Base-by-base conservation (phyloP, 345 rosid species). In the Eucalyptus caleyi region DNA sequence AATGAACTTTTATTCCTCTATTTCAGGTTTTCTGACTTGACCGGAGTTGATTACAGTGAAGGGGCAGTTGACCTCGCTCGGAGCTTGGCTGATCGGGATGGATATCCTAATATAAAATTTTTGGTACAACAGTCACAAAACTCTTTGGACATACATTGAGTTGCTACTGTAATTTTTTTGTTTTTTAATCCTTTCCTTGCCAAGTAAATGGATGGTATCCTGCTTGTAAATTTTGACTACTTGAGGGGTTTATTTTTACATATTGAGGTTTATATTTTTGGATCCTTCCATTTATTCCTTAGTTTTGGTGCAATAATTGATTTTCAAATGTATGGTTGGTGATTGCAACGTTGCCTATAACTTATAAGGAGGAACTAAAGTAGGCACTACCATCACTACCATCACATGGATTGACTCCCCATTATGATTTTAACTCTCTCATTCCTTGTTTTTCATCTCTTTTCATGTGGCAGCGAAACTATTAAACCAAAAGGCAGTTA, bases 31-130 rank as follows among this genome's bases (percentile, higher is more conserved):
- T 92, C 97, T 89, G 99, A 96, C 91, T 94, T 97, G 92, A 98
- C 98, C 21, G 99, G 99, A 89, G 92, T 92, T 87, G 99, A 98
- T 90, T 98, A 98, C 81, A 97, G 98, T 89, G 99, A 98, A 92
- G 96, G 96, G 45, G 99, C 99, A 9, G 92, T 97, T 89, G 93
- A 95, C 91, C 99, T 98, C 50, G 97, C 99, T 47, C 95, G 91
- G 89, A 95, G 94, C 90, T 95, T 98, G 90, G 96, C 99, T 91
- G 91, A 93, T 85, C 96, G 98, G 89, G 96, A 97, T 94, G 99
- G 99, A 53, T 95, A 91, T 92, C 92, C 97, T 67, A 88, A 91
- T 91, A 94, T 98, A 81, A 91, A 94, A 62, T 97, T 97, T 91
- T 90, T 96, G 98, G 99, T 97, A 96, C 88, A 94, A 86, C 26